Evolutionary conservation across 2,329 filamentous ascomycete species (phyloP).

Genomic region (Atkinsonella hypoxylon): DNA sequence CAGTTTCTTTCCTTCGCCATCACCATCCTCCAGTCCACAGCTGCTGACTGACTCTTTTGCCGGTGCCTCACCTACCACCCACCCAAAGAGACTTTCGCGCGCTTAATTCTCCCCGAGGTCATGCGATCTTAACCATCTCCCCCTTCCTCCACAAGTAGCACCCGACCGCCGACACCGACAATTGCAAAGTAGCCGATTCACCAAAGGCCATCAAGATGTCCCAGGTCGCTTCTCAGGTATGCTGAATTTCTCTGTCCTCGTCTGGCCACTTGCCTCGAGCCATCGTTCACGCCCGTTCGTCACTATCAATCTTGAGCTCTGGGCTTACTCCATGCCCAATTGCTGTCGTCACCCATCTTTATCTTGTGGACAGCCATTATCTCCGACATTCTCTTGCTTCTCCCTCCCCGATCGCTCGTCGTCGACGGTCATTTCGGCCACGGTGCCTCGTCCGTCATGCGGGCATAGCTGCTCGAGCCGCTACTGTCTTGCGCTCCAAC

Average conservation of each 20-base stretch:
- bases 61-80: slow-evolving; percentile 7
- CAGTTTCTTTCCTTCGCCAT: slow-evolving; percentile 11
- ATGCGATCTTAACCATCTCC: slow-evolving; percentile 25
- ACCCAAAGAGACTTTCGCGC: slow-evolving; percentile 10
- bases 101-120: slow-evolving; percentile 20
- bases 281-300: not conserved
- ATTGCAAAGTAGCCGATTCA: slow-evolving; percentile 20
- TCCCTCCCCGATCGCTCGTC: not conserved
- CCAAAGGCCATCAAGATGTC: slow-evolving; percentile 41
- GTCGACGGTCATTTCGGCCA: not conserved
- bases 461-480: not conserved
- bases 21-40: slow-evolving; percentile 6
- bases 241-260: slow-evolving; percentile 14
- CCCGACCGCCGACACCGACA: slow-evolving; percentile 29
- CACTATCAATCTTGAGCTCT: not conserved
- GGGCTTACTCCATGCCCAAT: not conserved
- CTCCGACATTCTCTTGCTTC: not conserved
- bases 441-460: not conserved
- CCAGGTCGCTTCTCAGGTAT: slow-evolving; percentile 46
- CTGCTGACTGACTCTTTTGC: slow-evolving; percentile 4
- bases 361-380: not conserved
- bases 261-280: not conserved
- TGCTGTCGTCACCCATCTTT: not conserved
- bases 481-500: not conserved
- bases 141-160: slow-evolving; percentile 20